phyloP scores from a whole-genome alignment of 164 flowering plant species.

The Saururus chinensis region DNA sequence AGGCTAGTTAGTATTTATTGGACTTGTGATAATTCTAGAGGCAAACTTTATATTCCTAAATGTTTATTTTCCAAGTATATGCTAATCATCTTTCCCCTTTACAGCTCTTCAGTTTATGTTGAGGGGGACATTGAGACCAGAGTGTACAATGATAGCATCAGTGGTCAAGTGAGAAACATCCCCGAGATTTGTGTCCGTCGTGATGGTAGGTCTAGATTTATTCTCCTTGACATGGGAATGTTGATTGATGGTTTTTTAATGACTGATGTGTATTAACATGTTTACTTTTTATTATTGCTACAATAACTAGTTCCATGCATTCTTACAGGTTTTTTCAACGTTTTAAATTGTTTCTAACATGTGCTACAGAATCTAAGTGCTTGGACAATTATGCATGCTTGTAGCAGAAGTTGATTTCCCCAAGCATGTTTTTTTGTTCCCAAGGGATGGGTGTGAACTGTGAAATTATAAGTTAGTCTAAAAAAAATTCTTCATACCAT shows the following conservation, averaged over 20 bases:
- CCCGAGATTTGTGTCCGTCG: slow-evolving; percentile 90
- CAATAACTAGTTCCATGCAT: not conserved
- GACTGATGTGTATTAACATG: not conserved
- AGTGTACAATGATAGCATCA: slow-evolving; percentile 86
- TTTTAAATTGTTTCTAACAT: too few relatives aligned
- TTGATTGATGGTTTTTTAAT: not conserved
- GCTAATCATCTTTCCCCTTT: not conserved
- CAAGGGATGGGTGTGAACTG: too few relatives aligned
- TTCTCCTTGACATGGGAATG: not conserved
- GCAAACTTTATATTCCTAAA: too few relatives aligned
- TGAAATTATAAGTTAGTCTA: not conserved
- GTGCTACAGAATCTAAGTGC: too few relatives aligned
- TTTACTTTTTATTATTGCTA: too few relatives aligned
- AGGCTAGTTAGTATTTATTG: not conserved
- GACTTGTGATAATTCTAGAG: too few relatives aligned
- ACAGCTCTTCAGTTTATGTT: slow-evolving; percentile 87
- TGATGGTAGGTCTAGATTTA: slow-evolving; percentile 48
- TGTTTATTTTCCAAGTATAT: too few relatives aligned
- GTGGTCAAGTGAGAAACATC: slow-evolving; percentile 63
- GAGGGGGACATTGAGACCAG: slow-evolving; percentile 96
- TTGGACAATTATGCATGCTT: too few relatives aligned
- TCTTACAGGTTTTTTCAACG: too few relatives aligned
- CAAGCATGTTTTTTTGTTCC: too few relatives aligned
- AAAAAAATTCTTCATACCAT: not conserved
- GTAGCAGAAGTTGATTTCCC: too few relatives aligned